Evolutionary conservation across 2,329 filamentous ascomycete genomes (phyloP).

Genomic region (Microdochium bolleyi): DNA sequence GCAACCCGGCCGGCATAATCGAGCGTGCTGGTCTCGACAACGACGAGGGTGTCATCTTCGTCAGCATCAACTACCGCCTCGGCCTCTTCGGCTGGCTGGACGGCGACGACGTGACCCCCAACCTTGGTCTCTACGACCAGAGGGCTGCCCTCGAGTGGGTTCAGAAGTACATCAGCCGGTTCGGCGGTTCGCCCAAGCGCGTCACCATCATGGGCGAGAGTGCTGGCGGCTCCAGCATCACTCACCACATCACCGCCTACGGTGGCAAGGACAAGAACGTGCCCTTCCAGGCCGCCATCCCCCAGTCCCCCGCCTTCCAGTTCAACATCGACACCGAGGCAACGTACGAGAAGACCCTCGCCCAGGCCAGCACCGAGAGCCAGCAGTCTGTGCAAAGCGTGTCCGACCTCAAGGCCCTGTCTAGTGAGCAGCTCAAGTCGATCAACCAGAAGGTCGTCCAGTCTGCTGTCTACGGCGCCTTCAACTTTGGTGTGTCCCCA

Average conservation of each 20-base stretch:
- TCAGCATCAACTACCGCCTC: conserved; percentile 71
- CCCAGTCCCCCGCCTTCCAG: conserved; percentile 14
- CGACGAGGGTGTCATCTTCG: conserved; percentile 49
- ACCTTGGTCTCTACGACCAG: conserved; percentile 67
- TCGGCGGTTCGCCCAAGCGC: conserved; percentile 69
- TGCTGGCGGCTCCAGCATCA: conserved; percentile 46
- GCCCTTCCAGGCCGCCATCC: conserved; percentile 12
- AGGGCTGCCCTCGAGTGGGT: conserved; percentile 68
- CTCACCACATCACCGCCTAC: conserved; percentile 39
- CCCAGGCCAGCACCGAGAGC: conserved; percentile 5
- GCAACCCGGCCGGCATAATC: conserved; percentile 25
- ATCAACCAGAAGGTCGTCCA: conserved; percentile 15
- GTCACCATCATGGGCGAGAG: conserved; percentile 76
- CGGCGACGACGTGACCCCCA: conserved; percentile 59
- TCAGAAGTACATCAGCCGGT: conserved; percentile 66
- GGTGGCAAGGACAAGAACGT: conserved; percentile 18
- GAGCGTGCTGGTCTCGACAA: conserved; percentile 5
- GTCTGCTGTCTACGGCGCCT: conserved; percentile 13
- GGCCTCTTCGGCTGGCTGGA: conserved; percentile 68
- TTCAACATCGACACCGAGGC: conserved; percentile 10
- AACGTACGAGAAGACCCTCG: conserved; percentile 8
- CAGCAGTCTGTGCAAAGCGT: conserved; percentile 3
- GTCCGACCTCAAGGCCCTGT: conserved; percentile 2
- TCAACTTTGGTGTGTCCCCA: conserved; percentile 15
- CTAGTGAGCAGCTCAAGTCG: conserved; percentile 1